A percentile compares a stretch with the other conserved stretches of the same genome.
These are phyloP conservation scores for Cyclaneusma minus DNA, from an alignment of 2,329 filamentous ascomycete species.

Conservation along the genomic window DNA sequence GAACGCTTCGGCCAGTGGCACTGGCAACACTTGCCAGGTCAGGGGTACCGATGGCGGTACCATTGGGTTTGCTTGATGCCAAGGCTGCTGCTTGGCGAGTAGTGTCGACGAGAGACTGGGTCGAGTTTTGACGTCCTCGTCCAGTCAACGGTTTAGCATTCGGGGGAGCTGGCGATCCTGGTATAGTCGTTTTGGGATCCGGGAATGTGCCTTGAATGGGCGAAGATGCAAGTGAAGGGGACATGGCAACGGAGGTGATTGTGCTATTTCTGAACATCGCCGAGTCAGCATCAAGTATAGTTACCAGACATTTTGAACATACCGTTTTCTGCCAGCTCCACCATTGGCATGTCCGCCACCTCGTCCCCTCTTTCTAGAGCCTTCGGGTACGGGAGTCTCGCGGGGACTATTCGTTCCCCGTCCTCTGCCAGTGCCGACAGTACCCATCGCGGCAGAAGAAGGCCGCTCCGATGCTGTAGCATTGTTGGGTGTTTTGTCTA, in stretches of 20 bases:
- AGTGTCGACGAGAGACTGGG: conserved; percentile 41
- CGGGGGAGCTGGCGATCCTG: conserved; percentile 43
- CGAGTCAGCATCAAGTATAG: conserved; percentile 7
- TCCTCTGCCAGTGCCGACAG: conserved; percentile 32
- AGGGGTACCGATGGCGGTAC: conserved; percentile 21
- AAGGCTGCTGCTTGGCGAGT: conserved; percentile 39
- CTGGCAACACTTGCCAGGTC: conserved; percentile 14
- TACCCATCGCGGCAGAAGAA: conserved; percentile 41
- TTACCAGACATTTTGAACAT: conserved; percentile 18
- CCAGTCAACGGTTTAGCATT: conserved; percentile 48
- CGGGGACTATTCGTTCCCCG: conserved; percentile 45
- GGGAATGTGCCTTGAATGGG: conserved; percentile 56
- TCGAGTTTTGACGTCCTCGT: conserved; percentile 62
- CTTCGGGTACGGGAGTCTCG: conserved; percentile 52
- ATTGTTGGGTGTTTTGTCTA: conserved; percentile 47
- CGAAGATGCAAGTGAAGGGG: conserved; percentile 60
- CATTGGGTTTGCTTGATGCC: conserved; percentile 45
- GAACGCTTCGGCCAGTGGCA: conserved; percentile 17
- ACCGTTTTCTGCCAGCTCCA: conserved; percentile 70
- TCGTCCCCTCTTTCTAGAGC: conserved; percentile 55
- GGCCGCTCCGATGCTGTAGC: conserved; percentile 47
- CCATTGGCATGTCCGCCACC: conserved; percentile 47
- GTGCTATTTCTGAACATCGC: conserved; percentile 26
- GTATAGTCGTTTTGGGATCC: conserved; percentile 36
- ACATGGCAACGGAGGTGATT: conserved; percentile 35